These are phyloP conservation scores for Colletotrichum sp. DNA, from an alignment of 2,329 filamentous ascomycete genomes.

Conservation along the genomic window DNA sequence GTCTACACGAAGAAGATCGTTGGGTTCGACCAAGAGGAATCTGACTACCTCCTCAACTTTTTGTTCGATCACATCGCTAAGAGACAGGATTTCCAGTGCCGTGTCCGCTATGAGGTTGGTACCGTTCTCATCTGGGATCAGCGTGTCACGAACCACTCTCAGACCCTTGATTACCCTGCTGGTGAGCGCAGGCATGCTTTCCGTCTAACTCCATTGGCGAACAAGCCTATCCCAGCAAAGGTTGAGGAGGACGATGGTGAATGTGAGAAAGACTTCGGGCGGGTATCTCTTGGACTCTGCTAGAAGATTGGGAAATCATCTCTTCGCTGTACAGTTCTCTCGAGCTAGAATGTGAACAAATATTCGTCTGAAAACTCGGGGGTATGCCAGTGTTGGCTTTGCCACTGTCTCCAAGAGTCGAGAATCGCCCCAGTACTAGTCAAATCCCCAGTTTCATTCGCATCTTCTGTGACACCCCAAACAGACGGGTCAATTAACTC, in stretches of 20 bases:
- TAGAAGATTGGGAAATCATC: background rate
- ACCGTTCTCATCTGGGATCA: constrained; percentile 64
- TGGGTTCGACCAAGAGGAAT: constrained; percentile 73
- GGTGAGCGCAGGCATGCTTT: constrained; percentile 13
- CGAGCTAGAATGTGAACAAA: background rate
- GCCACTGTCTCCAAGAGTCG: background rate
- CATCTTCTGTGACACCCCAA: background rate
- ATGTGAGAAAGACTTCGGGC: constrained; percentile 21
- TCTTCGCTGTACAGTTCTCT: fast-evolving
- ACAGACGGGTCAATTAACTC: fast-evolving
- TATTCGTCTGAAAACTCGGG: background rate
- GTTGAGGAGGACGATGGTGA: constrained; percentile 26
- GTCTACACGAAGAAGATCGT: constrained; percentile 67
- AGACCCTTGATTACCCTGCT: constrained; percentile 7
- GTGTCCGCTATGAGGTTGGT: constrained; percentile 65
- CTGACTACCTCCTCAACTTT: constrained; percentile 69
- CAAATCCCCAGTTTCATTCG: background rate
- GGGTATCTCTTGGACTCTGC: constrained; percentile 22
- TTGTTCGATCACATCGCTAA: constrained; percentile 70
- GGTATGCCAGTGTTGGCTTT: background rate
- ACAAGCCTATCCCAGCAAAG: constrained; percentile 15
- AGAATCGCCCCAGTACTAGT: background rate
- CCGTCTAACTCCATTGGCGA: constrained; percentile 16
- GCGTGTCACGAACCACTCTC: constrained; percentile 9
- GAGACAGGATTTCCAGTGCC: constrained; percentile 67